phyloP scores from a whole-genome alignment of 192 early-diverging fungal genomes.

The Linnemannia schmuckeri region DNA sequence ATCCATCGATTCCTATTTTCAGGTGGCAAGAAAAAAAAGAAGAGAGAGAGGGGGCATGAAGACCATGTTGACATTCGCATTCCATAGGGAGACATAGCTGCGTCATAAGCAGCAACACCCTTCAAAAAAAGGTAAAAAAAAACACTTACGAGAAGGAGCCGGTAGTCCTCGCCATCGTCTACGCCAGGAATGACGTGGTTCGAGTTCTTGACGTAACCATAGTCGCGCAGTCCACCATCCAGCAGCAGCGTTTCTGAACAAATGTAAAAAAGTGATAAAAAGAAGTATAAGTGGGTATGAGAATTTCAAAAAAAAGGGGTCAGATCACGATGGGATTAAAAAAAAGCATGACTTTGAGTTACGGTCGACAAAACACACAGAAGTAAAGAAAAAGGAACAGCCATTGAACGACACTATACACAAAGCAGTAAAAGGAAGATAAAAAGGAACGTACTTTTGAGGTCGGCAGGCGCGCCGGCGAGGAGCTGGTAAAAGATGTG shows the following conservation, averaged over 20 bases:
- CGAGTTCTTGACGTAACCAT: conserved; percentile 86
- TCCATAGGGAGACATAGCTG: not conserved
- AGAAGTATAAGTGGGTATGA: not conserved
- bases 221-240: conserved; percentile 81
- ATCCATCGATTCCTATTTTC: conserved; percentile 76
- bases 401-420: not conserved
- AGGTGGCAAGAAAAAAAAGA: not conserved
- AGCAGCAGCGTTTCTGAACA: conserved; percentile 76
- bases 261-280: conserved; percentile 27
- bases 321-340: not conserved
- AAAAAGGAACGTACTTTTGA: conserved; percentile 68
- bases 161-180: conserved; percentile 89
- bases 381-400: too few relatives aligned
- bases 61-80: not conserved
- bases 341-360: not conserved
- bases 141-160: conserved; percentile 70
- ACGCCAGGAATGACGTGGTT: conserved; percentile 94
- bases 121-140: not conserved
- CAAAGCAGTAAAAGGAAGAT: not conserved
- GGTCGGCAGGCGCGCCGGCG: conserved; percentile 80
- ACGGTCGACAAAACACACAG: not conserved
- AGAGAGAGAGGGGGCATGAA: not conserved
- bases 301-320: not conserved
- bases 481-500: conserved; percentile 99
- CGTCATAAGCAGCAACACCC: not conserved